Conservation (phyloP, 2,329 filamentous ascomycete genomes). For the Thelonectria discophora region DNA sequence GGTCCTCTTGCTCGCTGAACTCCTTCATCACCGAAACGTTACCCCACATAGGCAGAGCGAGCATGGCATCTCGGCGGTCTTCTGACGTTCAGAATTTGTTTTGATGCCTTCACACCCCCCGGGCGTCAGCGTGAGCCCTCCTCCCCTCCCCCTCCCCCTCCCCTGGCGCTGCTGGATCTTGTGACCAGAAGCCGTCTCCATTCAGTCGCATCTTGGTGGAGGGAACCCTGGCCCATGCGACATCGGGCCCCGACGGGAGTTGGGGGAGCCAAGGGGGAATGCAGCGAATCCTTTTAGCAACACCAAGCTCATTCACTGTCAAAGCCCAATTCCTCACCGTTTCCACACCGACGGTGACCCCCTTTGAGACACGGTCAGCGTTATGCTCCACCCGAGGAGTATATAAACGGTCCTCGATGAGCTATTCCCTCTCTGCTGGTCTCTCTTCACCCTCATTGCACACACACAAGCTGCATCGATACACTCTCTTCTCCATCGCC, state of each 20-base stretch:
- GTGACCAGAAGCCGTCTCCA: constrained; percentile 40
- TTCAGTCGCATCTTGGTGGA: constrained; percentile 35
- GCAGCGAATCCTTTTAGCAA: constrained; percentile 16
- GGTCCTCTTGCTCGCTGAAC: neutral
- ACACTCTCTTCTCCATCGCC: neutral
- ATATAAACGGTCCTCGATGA: constrained; percentile 33
- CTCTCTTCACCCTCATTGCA: constrained; percentile 27
- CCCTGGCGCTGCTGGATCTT: constrained; percentile 39
- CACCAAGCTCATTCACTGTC: constrained; percentile 2
- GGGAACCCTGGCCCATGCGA: constrained; percentile 36
- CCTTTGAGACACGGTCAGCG: constrained; percentile 29
- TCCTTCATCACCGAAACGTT: constrained; percentile 5
- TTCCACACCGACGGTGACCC: constrained; percentile 40
- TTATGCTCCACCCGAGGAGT: constrained; percentile 35
- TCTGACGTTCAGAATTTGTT: neutral
- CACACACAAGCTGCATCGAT: constrained; percentile 12
- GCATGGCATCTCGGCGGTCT: constrained; percentile 24
- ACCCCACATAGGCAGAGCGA: constrained; percentile 29
- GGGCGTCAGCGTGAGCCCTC: constrained; percentile 14
- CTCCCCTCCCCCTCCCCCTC: no score
- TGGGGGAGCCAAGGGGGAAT: constrained; percentile 2
- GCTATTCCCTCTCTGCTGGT: constrained; percentile 21
- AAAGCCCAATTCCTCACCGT: constrained; percentile 30
- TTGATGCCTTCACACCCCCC: neutral
- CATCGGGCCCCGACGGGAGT: constrained; percentile 29